Evolutionary conservation across 2,329 filamentous ascomycete genomes (phyloP).

Genomic region (Xylariomycetidae sp.): DNA sequence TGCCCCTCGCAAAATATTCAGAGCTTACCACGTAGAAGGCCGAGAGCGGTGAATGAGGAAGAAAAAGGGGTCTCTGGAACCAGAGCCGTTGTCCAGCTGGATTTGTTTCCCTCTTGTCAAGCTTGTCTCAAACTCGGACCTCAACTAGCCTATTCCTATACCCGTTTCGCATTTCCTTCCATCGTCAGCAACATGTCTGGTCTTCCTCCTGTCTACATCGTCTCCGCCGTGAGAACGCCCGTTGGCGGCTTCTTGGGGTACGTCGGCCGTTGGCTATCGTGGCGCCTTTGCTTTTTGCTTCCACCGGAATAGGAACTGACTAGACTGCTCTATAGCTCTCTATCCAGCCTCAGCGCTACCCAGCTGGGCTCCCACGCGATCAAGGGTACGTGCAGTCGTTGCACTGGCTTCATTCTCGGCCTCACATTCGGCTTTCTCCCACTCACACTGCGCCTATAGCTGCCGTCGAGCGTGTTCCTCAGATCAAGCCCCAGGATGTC

Average conservation of each 20-base stretch:
- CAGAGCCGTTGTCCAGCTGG: no score
- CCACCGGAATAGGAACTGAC: no score
- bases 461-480: slow-evolving; percentile 78
- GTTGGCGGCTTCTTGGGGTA: slow-evolving; percentile 93
- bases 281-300: background rate
- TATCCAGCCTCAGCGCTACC: slow-evolving; percentile 78
- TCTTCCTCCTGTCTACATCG: slow-evolving; percentile 88
- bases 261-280: slow-evolving; percentile 23
- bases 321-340: slow-evolving; percentile 52
- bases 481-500: slow-evolving; percentile 82
- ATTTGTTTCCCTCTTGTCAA: no score
- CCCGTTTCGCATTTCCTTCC: no score
- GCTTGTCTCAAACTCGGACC: no score
- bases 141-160: no score
- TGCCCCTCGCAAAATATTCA: no score
- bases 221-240: slow-evolving; percentile 84
- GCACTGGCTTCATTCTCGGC: background rate
- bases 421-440: background rate
- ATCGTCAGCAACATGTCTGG: slow-evolving; percentile 58
- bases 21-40: no score
- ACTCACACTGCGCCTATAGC: slow-evolving; percentile 32
- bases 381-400: slow-evolving; percentile 58
- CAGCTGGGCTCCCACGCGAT: slow-evolving; percentile 89
- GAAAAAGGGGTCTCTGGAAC: no score
- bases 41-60: no score